A percentile compares a stretch with the other conserved stretches of the same genome.
These are phyloP conservation scores for Leccinum broughii DNA, from an alignment of 768 basidiomycete species.

Conservation along the genomic window DNA sequence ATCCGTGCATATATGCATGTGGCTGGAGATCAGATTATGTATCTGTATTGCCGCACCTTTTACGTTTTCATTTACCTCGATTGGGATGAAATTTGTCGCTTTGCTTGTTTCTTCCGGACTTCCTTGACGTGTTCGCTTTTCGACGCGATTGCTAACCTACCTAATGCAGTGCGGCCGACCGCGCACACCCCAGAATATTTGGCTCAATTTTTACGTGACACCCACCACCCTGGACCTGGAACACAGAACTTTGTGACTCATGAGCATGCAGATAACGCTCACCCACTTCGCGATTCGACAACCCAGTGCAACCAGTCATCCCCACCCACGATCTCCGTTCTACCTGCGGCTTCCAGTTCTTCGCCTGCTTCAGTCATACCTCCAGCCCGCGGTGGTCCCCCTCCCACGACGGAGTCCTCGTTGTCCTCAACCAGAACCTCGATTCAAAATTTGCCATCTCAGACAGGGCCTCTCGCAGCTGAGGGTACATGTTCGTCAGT, in stretches of 20 bases:
- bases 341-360: not conserved
- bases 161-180: conserved; percentile 8
- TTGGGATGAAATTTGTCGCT: not conserved
- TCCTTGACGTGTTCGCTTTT: not conserved
- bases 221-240: not conserved
- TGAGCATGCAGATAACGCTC: not conserved
- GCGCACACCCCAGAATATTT: conserved; percentile 4
- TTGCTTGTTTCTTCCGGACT: not conserved
- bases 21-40: not conserved
- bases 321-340: not conserved
- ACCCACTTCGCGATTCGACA: not conserved
- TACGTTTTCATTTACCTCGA: not conserved
- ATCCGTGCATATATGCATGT: not conserved
- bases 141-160: conserved; percentile 5
- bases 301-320: too few relatives aligned
- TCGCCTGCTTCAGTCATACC: not conserved
- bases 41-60: not conserved
- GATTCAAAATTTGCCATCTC: not conserved
- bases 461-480: not conserved
- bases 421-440: not conserved
- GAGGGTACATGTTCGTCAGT: not conserved
- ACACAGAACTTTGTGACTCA: not conserved
- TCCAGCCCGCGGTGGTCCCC: not conserved
- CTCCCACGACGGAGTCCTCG: not conserved
- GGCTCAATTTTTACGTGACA: not conserved